Conservation (phyloP, 1,284 basidiomycete genomes). For the Microbotryum intermedium region DNA sequence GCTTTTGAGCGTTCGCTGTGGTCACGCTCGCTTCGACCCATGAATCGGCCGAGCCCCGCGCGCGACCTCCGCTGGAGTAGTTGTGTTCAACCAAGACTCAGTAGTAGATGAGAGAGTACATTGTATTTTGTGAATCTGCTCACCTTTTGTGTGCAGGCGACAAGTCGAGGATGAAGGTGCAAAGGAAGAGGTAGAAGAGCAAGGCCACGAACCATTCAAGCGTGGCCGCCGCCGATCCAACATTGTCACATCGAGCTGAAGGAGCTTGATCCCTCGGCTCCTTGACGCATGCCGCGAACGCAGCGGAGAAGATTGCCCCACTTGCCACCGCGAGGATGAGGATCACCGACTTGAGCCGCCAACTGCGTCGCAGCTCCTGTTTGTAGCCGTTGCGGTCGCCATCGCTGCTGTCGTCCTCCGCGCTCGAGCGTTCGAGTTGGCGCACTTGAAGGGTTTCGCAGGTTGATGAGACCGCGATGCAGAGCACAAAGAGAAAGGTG, state of each 20-base stretch:
- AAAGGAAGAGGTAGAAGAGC: constrained; percentile 38
- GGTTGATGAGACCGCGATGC: constrained; percentile 44
- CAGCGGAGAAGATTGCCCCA: constrained; percentile 43
- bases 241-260: constrained; percentile 37
- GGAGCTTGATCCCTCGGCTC: constrained; percentile 16
- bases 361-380: constrained; percentile 41
- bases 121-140: too few species aligned
- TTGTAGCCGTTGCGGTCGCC: constrained; percentile 34
- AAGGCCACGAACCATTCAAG: constrained; percentile 44
- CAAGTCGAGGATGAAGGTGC: constrained; percentile 39
- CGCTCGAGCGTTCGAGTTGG: constrained; percentile 25
- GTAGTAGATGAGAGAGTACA: too few species aligned
- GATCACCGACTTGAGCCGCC: constrained; percentile 44
- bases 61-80: too few species aligned
- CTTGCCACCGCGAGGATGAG: constrained; percentile 41
- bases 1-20: too few species aligned
- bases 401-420: too few species aligned
- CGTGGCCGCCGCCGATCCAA: constrained; percentile 43
- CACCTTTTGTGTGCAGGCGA: constrained; percentile 30
- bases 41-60: too few species aligned
- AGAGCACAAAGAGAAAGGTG: constrained; percentile 45
- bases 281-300: constrained; percentile 38
- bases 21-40: too few species aligned
- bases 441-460: constrained; percentile 45
- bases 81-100: too few species aligned